Evolutionary conservation across 2,329 filamentous ascomycete genomes (phyloP), one percentile per base, ranked within the genome.

Genomic region (Neonectria sp.): DNA sequence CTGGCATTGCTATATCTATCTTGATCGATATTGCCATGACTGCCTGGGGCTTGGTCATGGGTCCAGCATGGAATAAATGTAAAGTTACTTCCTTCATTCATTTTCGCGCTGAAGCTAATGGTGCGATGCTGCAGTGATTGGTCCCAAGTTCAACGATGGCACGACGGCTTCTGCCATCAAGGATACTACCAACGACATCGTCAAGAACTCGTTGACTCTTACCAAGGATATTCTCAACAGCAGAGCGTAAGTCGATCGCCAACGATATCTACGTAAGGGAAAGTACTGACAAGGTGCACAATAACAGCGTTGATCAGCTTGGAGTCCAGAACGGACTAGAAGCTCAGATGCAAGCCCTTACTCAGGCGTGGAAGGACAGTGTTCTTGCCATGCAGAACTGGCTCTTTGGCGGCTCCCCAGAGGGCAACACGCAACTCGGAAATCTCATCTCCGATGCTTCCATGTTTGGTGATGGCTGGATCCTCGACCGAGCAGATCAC

Each of bases 31-130:
- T 69, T 53, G 67, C 46, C 5, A 21, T 65, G 24, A 68, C 68
- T 29, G 51, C 45, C 13, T 68, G 67, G 67, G 67, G 65, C 17
- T 43, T 69, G 0, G 64, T 69, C 5, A 69, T 69, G 64, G 67
- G 67, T 2, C 67, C 65, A 31, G 56, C 67, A 4, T 69, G 67
- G 67, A 69, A 68, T n/a, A 69, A 68, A 13, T 15, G 65, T 65
- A 60, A 31, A 49, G 4, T 27, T 3, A 9, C 11, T 21, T 21
- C n/a, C 11, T 11, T 46, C 13, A 51, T 24, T n/a, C 11, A 24
- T 24, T 24, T 3, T 24, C 29, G 17, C 21, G 2, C n/a, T 46
- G 6, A 7, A 46, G 5, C 43, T 46, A 24, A 46, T 24, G 9
- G 7, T 59, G 21, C n/a, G 7, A 24, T 43, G 21, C 9, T 21